Evolutionary conservation across 1,139 yeast species (phyloP).

Genomic region (Lodderomyces jiufengensis): DNA sequence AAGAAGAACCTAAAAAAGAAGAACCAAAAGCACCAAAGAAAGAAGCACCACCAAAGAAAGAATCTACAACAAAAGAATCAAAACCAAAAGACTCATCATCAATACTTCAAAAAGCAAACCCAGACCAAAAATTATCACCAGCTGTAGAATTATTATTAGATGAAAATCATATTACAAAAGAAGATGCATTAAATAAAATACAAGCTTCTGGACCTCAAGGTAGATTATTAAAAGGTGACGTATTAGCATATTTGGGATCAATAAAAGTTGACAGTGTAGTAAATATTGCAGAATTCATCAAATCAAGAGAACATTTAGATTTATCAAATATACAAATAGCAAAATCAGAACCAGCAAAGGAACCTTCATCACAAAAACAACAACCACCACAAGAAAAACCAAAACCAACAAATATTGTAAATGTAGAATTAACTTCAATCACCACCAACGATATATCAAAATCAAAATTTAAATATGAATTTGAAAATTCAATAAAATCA

Average conservation of each 20-base stretch:
- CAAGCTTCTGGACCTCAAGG: constrained; percentile 89
- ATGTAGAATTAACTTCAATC: constrained; percentile 24
- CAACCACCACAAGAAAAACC: constrained; percentile 14
- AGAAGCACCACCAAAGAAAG: constrained; percentile 16
- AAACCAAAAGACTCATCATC: constrained; percentile 9
- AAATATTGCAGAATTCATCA: constrained; percentile 53
- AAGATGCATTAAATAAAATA: constrained; percentile 68
- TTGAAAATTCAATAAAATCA: constrained; percentile 28
- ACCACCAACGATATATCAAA: constrained; percentile 27
- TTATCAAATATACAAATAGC: constrained; percentile 64
- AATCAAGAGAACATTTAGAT: constrained; percentile 65
- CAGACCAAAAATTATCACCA: constrained; percentile 68
- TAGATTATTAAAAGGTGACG: constrained; percentile 84
- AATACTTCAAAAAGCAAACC: constrained; percentile 48
- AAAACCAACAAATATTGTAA: constrained; percentile 29
- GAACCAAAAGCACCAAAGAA: constrained; percentile 13
- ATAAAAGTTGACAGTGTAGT: constrained; percentile 53
- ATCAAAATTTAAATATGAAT: constrained; percentile 27
- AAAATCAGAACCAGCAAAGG: constrained; percentile 25
- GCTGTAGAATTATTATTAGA: constrained; percentile 71
- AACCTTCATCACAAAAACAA: background rate
- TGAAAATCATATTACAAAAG: constrained; percentile 56
- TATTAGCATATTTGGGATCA: constrained; percentile 75
- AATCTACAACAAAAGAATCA: constrained; percentile 10
- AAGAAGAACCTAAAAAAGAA: constrained; percentile 1